These are phyloP conservation scores for Sclerotinia spermophila DNA, from an alignment of 2,329 filamentous ascomycete genomes.

Conservation along the genomic window DNA sequence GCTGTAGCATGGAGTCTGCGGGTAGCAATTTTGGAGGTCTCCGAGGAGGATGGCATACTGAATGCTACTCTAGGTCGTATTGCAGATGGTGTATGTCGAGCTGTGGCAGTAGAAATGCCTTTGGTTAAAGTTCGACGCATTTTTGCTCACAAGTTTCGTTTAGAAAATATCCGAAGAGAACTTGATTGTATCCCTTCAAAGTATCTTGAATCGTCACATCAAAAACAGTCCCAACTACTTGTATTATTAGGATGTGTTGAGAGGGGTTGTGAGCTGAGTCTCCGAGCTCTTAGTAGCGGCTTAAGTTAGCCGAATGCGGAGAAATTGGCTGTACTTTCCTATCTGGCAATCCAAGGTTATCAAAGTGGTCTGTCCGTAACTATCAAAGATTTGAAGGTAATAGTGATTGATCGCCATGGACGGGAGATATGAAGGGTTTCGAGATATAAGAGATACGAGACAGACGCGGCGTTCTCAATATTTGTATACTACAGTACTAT, in stretches of 20 bases:
- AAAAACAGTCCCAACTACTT: neutral
- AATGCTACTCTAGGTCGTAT: conserved; percentile 24
- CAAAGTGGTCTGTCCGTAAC: conserved; percentile 2
- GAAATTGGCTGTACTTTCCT: conserved; percentile 6
- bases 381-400: neutral
- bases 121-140: conserved; percentile 36
- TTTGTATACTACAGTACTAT: neutral
- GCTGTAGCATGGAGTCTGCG: conserved; percentile 57
- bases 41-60: conserved; percentile 31
- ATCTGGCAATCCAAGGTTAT: neutral
- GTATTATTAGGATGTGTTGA: neutral
- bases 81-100: conserved; percentile 28
- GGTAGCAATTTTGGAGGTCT: conserved; percentile 39
- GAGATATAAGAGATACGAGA: neutral
- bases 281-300: neutral
- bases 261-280: neutral
- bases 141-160: conserved; percentile 11
- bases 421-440: too few species aligned
- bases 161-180: neutral
- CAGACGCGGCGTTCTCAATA: neutral
- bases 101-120: conserved; percentile 28
- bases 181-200: neutral
- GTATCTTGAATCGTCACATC: neutral
- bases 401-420: neutral
- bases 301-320: conserved; percentile 2